These are phyloP conservation scores for Capronia americana DNA, from an alignment of 2,329 filamentous ascomycete species.

Conservation along the genomic window DNA sequence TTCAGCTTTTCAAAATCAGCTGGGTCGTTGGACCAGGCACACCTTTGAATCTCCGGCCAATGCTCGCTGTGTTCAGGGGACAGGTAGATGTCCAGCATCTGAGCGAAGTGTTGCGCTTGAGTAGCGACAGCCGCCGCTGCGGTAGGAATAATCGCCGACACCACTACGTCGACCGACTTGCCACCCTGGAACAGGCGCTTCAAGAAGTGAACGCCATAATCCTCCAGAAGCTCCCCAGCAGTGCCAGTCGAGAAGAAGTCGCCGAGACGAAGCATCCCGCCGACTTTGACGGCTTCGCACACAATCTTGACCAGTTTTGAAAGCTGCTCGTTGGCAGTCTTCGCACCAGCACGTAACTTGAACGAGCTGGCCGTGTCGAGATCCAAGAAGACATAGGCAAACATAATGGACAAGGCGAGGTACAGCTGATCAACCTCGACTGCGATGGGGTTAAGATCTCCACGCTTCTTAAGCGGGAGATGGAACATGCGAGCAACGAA, in stretches of 20 bases:
- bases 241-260: constrained; percentile 37
- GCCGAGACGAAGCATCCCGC: constrained; percentile 47
- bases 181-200: constrained; percentile 57
- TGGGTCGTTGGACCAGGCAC: constrained; percentile 38
- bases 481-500: constrained; percentile 42
- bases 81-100: constrained; percentile 64
- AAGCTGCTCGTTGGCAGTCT: constrained; percentile 34
- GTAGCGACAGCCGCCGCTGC: constrained; percentile 63
- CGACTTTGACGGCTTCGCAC: constrained; percentile 41
- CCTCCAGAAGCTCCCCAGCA: constrained; percentile 48
- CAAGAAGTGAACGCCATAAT: constrained; percentile 64
- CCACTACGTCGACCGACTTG: constrained; percentile 56
- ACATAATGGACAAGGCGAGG: constrained; percentile 41
- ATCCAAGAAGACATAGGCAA: constrained; percentile 44
- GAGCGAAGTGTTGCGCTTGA: constrained; percentile 64
- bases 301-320: constrained; percentile 39
- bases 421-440: constrained; percentile 41
- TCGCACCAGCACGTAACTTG: constrained; percentile 37
- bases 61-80: constrained; percentile 46
- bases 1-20: constrained; percentile 41
- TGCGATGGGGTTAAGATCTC: constrained; percentile 34
- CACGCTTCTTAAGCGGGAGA: constrained; percentile 40
- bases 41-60: constrained; percentile 40
- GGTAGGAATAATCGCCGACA: constrained; percentile 64
- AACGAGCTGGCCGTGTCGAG: constrained; percentile 40